Evolutionary conservation across 257 asterid species (phyloP).

Genomic region (Orobanche coerulescens): DNA sequence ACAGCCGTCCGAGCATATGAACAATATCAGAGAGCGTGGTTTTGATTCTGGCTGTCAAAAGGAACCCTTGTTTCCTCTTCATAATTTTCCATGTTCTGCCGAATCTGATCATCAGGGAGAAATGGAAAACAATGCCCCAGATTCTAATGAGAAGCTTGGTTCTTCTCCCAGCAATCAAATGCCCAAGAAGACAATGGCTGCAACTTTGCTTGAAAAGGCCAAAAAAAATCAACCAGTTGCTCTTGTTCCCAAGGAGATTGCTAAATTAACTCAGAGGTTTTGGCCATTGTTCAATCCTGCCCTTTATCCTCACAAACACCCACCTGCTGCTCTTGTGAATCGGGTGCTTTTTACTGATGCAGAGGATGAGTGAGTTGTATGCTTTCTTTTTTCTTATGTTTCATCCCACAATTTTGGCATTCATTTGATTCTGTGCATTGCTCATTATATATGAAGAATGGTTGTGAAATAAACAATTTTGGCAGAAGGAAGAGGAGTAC

Average conservation of each 20-base stretch:
- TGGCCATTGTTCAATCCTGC: conserved; percentile 77
- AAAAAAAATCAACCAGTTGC: conserved; percentile 68
- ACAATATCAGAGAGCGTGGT: conserved; percentile 36
- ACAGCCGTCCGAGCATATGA: conserved; percentile 58
- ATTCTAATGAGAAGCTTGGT: conserved; percentile 28
- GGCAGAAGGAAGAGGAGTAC: neutral
- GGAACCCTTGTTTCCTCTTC: conserved; percentile 73
- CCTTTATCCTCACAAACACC: conserved; percentile 90
- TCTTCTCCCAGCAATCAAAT: conserved; percentile 33
- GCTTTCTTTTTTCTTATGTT: conserved; percentile 32
- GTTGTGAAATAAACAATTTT: conserved; percentile 1
- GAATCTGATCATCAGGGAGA: conserved; percentile 48
- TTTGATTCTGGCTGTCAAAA: conserved; percentile 42
- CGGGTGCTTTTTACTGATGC: conserved; percentile 94
- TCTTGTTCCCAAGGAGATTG: conserved; percentile 80
- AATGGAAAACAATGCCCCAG: conserved; percentile 25
- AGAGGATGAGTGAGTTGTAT: conserved; percentile 94
- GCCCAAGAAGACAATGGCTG: conserved; percentile 76
- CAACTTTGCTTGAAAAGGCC: conserved; percentile 76
- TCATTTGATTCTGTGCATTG: neutral
- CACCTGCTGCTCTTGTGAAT: conserved; percentile 63
- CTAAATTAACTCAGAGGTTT: conserved; percentile 75
- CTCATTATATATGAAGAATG: conserved; percentile 1
- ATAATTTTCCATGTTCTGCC: conserved; percentile 30
- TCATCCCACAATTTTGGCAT: conserved; percentile 16